Percentiles rank a stretch among this genome's conserved stretches.
These are phyloP conservation scores for Bocquillonia castaneifolia DNA, from an alignment of 441 rosid genomes.

Conservation along the genomic window DNA sequence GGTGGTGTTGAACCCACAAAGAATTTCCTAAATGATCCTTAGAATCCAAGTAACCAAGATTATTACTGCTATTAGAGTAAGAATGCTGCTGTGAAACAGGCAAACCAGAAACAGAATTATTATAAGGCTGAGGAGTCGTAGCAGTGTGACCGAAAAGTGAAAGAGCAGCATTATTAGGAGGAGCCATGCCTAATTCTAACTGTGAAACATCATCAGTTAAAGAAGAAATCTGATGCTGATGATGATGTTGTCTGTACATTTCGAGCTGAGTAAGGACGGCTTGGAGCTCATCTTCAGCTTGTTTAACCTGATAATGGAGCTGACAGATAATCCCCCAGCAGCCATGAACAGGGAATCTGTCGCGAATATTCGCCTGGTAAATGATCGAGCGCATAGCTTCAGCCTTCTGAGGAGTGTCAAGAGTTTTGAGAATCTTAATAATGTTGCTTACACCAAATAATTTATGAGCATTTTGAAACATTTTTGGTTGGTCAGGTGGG, in stretches of 20 bases:
- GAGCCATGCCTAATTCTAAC: conserved; percentile 72
- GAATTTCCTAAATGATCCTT: conserved; percentile 36
- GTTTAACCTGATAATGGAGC: conserved; percentile 40
- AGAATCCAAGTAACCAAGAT: conserved; percentile 33
- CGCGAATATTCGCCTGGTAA: conserved; percentile 62
- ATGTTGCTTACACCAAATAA: conserved; percentile 79
- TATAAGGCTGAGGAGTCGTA: conserved; percentile 25
- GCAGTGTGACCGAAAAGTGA: conserved; percentile 29
- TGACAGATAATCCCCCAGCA: conserved; percentile 57
- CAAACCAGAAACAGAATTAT: conserved; percentile 18
- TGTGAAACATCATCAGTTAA: conserved; percentile 50
- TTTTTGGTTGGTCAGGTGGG: conserved; percentile 61
- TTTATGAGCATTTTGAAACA: conserved; percentile 70
- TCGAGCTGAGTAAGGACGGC: conserved; percentile 50
- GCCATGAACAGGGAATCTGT: conserved; percentile 71
- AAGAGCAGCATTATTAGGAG: conserved; percentile 32
- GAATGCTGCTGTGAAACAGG: conserved; percentile 35
- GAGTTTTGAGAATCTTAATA: conserved; percentile 44
- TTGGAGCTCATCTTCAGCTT: conserved; percentile 54
- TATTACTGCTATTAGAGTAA: conserved; percentile 31
- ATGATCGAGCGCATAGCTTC: conserved; percentile 84
- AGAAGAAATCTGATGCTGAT: conserved; percentile 31
- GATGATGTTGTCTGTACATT: conserved; percentile 40
- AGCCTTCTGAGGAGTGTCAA: conserved; percentile 40
- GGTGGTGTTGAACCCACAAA: conserved; percentile 44